Evolutionary conservation across 73 alveolate species (phyloP).

Genomic region (Vitrella brassicaformis): DNA sequence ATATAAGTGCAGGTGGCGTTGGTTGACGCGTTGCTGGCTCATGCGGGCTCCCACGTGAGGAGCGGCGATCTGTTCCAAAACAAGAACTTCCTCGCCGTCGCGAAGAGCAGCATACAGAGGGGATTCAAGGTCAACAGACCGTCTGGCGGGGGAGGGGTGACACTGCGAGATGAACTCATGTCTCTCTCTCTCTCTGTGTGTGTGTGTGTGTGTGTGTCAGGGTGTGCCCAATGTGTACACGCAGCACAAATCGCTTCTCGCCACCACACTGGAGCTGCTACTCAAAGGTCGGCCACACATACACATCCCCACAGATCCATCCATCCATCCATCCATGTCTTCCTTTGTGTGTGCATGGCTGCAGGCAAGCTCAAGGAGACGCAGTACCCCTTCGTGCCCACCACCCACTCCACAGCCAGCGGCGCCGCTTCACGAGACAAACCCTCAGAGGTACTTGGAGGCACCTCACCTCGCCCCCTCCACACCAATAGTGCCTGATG

Average conservation of each 20-base stretch:
- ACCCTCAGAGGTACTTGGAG: background rate
- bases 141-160: background rate
- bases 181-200: background rate
- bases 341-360: background rate
- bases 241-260: slow-evolving; percentile 67
- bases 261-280: slow-evolving; percentile 49
- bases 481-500: too few relatives aligned
- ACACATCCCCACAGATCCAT: too few relatives aligned
- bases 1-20: slow-evolving; percentile 26
- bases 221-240: slow-evolving; percentile 75
- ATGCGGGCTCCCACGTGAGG: slow-evolving; percentile 56
- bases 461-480: too few relatives aligned
- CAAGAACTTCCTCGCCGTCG: slow-evolving; percentile 58
- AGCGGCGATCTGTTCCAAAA: slow-evolving; percentile 65
- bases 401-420: background rate
- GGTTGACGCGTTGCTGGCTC: slow-evolving; percentile 50
- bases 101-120: slow-evolving; percentile 36
- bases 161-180: background rate
- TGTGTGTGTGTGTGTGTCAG: slow-evolving; percentile 2
- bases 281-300: slow-evolving; percentile 50
- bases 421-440: background rate
- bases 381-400: background rate
- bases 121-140: slow-evolving; percentile 11
- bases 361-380: background rate
- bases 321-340: background rate